Conservation (phyloP, 2,329 filamentous ascomycete species). For the Pyrenophora seminiperda region DNA sequence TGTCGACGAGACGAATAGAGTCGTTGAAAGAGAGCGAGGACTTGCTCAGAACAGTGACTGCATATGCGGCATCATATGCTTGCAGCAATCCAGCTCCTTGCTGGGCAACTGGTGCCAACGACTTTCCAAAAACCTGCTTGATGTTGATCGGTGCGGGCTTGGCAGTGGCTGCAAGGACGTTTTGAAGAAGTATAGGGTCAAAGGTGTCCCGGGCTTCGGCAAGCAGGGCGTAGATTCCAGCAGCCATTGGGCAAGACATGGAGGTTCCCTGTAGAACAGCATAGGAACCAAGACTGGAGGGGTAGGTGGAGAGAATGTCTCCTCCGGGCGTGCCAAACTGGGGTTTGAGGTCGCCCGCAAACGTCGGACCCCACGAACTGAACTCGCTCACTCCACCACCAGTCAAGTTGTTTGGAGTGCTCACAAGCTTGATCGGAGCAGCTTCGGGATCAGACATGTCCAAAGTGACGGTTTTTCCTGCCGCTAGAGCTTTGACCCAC, state of each 20-base stretch:
- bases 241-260: conserved; percentile 51
- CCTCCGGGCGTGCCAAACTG: conserved; percentile 62
- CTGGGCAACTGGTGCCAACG: conserved; percentile 22
- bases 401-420: background rate
- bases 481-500: background rate
- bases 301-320: conserved; percentile 63
- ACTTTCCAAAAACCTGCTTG: background rate
- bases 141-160: background rate
- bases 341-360: conserved; percentile 62
- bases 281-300: conserved; percentile 53
- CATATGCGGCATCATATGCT: conserved; percentile 20
- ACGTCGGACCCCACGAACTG: conserved; percentile 63
- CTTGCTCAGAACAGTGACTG: conserved; percentile 13
- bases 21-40: conserved; percentile 23
- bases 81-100: conserved; percentile 28
- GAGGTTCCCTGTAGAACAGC: conserved; percentile 62
- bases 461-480: background rate
- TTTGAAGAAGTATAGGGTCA: conserved; percentile 12
- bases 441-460: background rate
- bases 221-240: conserved; percentile 20
- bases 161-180: conserved; percentile 14
- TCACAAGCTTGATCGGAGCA: background rate
- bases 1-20: conserved; percentile 27
- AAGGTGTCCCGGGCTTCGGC: conserved; percentile 17
- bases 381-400: background rate